Conservation (phyloP, 345 rosid species). For the Aethionema arabicum region DNA sequence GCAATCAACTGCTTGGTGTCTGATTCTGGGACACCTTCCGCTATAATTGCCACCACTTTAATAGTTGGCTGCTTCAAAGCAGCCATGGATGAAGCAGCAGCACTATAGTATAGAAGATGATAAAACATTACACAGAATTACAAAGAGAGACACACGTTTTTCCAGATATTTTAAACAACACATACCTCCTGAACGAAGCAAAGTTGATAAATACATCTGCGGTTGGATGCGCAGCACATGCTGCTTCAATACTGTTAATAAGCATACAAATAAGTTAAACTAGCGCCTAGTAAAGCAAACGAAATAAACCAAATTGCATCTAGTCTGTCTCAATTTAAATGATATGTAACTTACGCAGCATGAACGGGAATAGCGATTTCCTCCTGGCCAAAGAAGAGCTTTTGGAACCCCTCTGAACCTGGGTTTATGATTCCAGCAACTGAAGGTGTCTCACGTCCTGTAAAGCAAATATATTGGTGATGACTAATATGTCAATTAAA, state of each 20-base stretch:
- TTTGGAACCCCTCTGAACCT: constrained; percentile 96
- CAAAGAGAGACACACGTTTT: constrained; percentile 13
- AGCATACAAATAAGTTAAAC: constrained; percentile 3
- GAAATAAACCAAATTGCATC: background rate
- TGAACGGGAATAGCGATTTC: constrained; percentile 99
- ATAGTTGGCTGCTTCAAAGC: constrained; percentile 90
- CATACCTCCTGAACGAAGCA: constrained; percentile 91
- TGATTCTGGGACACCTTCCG: constrained; percentile 90
- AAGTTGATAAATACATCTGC: constrained; percentile 98
- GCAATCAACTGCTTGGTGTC: constrained; percentile 82
- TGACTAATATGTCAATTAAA: background rate
- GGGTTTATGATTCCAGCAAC: constrained; percentile 98
- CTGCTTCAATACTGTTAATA: constrained; percentile 81
- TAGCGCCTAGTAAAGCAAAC: background rate
- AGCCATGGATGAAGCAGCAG: constrained; percentile 94
- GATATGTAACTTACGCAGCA: constrained; percentile 53
- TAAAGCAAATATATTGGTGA: constrained; percentile 3
- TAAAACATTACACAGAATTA: background rate
- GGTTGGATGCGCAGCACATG: constrained; percentile 88
- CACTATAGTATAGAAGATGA: constrained; percentile 7
- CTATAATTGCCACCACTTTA: constrained; percentile 87
- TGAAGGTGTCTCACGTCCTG: constrained; percentile 95
- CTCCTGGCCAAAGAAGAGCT: constrained; percentile 95
- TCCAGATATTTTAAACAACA: background rate
- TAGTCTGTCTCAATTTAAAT: background rate